These are phyloP conservation scores for Panaeolus cyanescens DNA, from an alignment of 768 basidiomycete genomes.

Conservation along the genomic window DNA sequence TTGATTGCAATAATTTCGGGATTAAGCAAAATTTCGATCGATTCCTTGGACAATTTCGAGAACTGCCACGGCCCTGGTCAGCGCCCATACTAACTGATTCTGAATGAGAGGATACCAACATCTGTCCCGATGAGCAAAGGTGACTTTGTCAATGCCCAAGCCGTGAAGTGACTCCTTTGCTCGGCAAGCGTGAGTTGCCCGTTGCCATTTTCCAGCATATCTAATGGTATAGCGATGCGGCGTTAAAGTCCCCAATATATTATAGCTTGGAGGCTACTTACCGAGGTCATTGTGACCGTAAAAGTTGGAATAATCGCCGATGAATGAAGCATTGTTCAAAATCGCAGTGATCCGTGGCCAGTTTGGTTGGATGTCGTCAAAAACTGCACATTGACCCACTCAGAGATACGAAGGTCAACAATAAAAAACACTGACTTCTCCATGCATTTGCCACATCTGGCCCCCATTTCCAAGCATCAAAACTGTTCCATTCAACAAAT, in stretches of 20 bases:
- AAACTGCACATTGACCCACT: conserved; percentile 11
- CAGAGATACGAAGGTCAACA: not conserved
- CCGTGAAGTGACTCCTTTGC: conserved; percentile 54
- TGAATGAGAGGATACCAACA: conserved; percentile 23
- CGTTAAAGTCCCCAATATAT: not conserved
- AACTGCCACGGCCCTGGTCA: conserved; percentile 12
- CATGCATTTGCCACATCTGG: conserved; percentile 24
- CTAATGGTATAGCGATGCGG: conserved; percentile 1
- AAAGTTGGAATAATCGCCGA: conserved; percentile 35
- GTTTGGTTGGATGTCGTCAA: conserved; percentile 23
- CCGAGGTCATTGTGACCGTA: conserved; percentile 54
- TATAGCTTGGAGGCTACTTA: conserved; percentile 12
- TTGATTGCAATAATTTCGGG: conserved; percentile 57
- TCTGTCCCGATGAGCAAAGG: conserved; percentile 54
- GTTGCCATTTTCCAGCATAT: conserved; percentile 44
- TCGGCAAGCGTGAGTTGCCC: conserved; percentile 50
- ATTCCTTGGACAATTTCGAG: conserved; percentile 30
- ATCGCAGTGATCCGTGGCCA: conserved; percentile 25
- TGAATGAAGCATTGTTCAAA: conserved; percentile 27
- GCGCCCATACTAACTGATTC: not conserved
- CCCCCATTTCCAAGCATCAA: conserved; percentile 28
- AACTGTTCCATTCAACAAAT: conserved; percentile 27
- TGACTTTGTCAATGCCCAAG: conserved; percentile 58
- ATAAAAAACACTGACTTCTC: conserved; percentile 16
- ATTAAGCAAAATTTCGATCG: conserved; percentile 48